Evolutionary conservation across 1,284 basidiomycete species (phyloP).

Genomic region (Cryptococcus sp.): DNA sequence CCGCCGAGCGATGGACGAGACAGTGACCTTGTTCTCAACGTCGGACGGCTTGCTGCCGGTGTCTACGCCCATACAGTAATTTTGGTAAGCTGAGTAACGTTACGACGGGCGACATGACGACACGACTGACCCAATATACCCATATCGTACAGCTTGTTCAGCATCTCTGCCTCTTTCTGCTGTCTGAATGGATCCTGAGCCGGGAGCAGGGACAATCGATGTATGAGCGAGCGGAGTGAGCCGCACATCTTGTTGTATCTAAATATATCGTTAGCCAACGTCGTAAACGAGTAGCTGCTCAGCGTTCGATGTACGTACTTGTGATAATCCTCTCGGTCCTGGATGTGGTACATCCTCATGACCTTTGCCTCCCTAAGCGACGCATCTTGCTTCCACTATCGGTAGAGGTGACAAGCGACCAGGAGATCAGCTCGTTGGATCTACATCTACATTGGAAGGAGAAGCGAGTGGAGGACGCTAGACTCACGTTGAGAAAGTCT

Average conservation of each 20-base stretch:
- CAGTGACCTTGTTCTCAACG: constrained; percentile 91
- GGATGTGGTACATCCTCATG: constrained; percentile 93
- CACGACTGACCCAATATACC: constrained; percentile 70
- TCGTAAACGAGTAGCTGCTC: constrained; percentile 3
- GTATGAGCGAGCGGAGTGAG: constrained; percentile 78
- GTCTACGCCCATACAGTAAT: constrained; percentile 49
- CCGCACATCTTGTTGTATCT: constrained; percentile 97
- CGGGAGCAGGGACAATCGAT: constrained; percentile 83
- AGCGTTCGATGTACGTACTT: constrained; percentile 62
- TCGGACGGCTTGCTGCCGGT: constrained; percentile 73
- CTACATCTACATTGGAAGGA: not conserved
- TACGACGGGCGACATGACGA: too few relatives aligned
- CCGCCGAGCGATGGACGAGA: constrained; percentile 88
- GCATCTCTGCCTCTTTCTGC: constrained; percentile 80
- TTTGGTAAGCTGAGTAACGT: constrained; percentile 1
- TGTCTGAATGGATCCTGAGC: constrained; percentile 85
- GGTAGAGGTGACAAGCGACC: not conserved
- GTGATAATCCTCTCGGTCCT: constrained; percentile 93
- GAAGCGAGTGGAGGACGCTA: not conserved
- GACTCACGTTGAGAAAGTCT: constrained; percentile 80
- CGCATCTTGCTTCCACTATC: constrained; percentile 96
- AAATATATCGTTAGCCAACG: constrained; percentile 12
- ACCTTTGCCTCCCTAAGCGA: constrained; percentile 90
- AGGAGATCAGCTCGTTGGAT: constrained; percentile 1
- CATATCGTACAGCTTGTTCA: constrained; percentile 97